Evolutionary conservation across 352 stramenopile species (phyloP).

Genomic region (Globisporangium emineosum): DNA sequence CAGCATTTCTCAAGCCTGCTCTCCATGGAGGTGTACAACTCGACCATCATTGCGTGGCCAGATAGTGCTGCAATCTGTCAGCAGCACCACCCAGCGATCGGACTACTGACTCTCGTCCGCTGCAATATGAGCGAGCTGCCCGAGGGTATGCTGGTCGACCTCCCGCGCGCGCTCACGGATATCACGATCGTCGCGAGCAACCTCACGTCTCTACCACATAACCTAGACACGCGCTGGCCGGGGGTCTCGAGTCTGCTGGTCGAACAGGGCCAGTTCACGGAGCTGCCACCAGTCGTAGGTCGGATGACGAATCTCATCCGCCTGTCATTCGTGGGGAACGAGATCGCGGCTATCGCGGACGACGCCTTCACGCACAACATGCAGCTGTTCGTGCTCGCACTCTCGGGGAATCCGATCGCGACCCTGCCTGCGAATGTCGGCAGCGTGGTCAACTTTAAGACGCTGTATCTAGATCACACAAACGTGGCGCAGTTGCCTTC

Average conservation of each 20-base stretch:
- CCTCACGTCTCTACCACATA: conserved; percentile 7
- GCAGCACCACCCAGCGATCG: conserved; percentile 15
- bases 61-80: conserved; percentile 19
- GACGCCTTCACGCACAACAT: conserved; percentile 4
- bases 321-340: conserved; percentile 13
- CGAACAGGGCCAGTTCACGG: neutral
- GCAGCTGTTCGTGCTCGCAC: conserved; percentile 11
- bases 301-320: conserved; percentile 12
- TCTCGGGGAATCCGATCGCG: conserved; percentile 10
- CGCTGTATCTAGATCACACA: conserved; percentile 12
- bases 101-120: conserved; percentile 6
- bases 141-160: conserved; percentile 1
- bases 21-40: conserved; percentile 34
- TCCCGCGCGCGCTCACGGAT: conserved; percentile 11
- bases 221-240: conserved; percentile 12
- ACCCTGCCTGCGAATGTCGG: neutral
- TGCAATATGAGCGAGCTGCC: conserved; percentile 14
- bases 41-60: conserved; percentile 25
- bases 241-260: conserved; percentile 10
- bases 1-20: conserved; percentile 26
- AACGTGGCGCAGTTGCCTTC: neutral
- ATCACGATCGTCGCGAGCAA: conserved; percentile 17
- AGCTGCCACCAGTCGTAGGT: neutral
- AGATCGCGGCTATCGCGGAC: conserved; percentile 5
- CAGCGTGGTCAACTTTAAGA: conserved; percentile 11